phyloP scores from a whole-genome alignment of 148 eudicot genomes.

The Vaccinium macrocarpon region DNA sequence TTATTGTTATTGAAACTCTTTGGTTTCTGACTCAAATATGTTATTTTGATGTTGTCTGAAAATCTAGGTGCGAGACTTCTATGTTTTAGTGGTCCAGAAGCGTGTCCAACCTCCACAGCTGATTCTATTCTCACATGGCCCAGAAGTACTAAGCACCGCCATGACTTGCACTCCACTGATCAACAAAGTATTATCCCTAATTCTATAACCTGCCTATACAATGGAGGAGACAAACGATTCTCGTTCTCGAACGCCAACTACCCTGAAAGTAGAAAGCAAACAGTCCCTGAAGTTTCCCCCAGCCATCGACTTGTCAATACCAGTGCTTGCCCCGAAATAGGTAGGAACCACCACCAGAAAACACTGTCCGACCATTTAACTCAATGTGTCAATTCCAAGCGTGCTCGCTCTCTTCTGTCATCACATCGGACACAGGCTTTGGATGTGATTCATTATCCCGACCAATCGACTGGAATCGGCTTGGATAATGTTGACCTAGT shows the following conservation, averaged over 20 bases:
- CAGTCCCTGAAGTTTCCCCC: slow-evolving; percentile 10
- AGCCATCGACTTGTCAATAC: slow-evolving; percentile 20
- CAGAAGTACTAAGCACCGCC: not conserved
- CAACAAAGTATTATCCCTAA: slow-evolving; percentile 1
- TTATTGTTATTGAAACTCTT: not conserved
- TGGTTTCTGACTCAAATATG: not conserved
- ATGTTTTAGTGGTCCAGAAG: slow-evolving; percentile 22
- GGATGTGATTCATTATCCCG: slow-evolving; percentile 4
- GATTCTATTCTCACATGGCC: slow-evolving; percentile 16
- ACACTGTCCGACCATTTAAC: slow-evolving; percentile 18
- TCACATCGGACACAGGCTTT: slow-evolving; percentile 18
- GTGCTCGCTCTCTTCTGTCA: slow-evolving; percentile 78
- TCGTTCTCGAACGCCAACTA: slow-evolving; percentile 20
- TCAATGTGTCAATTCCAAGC: slow-evolving; percentile 20
- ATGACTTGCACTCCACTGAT: not conserved
- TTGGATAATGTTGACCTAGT: slow-evolving; percentile 21
- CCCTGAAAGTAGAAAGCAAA: slow-evolving; percentile 14
- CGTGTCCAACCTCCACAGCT: slow-evolving; percentile 5
- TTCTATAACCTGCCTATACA: slow-evolving; percentile 1
- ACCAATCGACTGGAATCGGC: slow-evolving; percentile 10
- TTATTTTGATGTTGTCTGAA: not conserved
- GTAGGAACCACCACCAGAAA: slow-evolving; percentile 16
- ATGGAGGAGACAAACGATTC: slow-evolving; percentile 22
- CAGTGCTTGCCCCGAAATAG: slow-evolving; percentile 17
- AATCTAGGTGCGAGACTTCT: slow-evolving; percentile 33